Conservation (phyloP, 805 yeast genomes). For the Candida sanyiensis region DNA sequence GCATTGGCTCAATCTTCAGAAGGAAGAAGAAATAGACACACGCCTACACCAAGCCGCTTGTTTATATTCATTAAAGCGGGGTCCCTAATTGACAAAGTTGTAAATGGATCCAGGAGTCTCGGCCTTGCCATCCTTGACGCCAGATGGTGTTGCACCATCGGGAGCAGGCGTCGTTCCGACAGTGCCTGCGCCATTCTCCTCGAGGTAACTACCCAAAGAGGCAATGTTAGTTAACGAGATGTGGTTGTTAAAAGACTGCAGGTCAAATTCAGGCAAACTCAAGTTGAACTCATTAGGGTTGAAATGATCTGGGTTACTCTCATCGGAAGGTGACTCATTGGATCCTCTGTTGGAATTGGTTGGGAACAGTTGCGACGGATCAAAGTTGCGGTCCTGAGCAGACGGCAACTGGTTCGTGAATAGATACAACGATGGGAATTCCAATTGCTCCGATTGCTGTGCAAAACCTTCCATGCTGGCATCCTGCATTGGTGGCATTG, state of each 20-base stretch:
- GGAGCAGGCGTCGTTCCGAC: no score
- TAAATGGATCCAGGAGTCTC: slow-evolving; percentile 2
- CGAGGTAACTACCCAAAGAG: slow-evolving; percentile 18
- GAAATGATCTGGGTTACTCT: slow-evolving; percentile 14
- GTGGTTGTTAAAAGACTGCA: slow-evolving; percentile 19
- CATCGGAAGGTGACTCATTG: slow-evolving; percentile 15
- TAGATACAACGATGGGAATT: slow-evolving; percentile 26
- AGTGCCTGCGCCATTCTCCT: no score
- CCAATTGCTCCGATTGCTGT: slow-evolving; percentile 10
- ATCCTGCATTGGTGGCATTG: not conserved
- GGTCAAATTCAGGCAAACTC: slow-evolving; percentile 25
- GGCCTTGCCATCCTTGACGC: not conserved
- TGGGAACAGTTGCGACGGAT: slow-evolving; percentile 26
- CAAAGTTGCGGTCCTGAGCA: slow-evolving; percentile 15
- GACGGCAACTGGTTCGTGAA: slow-evolving; percentile 24
- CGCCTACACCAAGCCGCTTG: no score
- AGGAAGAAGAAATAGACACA: slow-evolving; percentile 9
- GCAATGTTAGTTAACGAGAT: slow-evolving; percentile 23
- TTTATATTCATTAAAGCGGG: no score
- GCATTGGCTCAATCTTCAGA: slow-evolving; percentile 11
- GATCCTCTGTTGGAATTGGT: slow-evolving; percentile 3
- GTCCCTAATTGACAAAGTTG: not conserved
- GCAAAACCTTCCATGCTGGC: not conserved
- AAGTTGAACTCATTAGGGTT: slow-evolving; percentile 21
- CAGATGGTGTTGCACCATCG: no score